Evolutionary conservation across 2,329 filamentous ascomycete species (phyloP).

Genomic region (Sporothrix brunneoviolacea): DNA sequence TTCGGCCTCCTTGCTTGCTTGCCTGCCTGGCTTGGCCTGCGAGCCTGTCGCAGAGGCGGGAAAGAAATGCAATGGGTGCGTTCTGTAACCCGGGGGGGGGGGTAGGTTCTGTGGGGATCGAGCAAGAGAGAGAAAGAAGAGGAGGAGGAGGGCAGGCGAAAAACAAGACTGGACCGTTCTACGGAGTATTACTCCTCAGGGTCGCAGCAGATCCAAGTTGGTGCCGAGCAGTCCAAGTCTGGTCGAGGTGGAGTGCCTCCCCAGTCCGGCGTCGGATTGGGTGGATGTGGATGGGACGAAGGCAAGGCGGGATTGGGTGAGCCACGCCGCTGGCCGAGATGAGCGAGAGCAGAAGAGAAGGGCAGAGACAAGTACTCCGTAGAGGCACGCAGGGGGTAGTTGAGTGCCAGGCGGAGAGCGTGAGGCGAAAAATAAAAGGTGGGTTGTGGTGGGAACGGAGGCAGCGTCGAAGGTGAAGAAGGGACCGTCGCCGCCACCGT

Average conservation of each 20-base stretch:
- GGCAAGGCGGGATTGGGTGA: constrained; percentile 5
- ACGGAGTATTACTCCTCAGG: constrained; percentile 1
- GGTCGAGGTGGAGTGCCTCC: constrained; percentile 16
- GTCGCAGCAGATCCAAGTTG: constrained; percentile 18
- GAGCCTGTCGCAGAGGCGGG: constrained; percentile 1
- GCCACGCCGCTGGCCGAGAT: constrained; percentile 5
- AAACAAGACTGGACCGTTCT: constrained; percentile 6
- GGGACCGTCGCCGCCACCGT: background rate
- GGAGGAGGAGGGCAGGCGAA: background rate
- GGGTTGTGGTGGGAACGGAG: background rate
- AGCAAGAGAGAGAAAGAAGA: background rate
- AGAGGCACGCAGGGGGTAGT: too few relatives aligned
- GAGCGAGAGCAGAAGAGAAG: constrained; percentile 2
- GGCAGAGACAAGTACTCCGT: background rate
- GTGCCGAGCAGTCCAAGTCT: constrained; percentile 12
- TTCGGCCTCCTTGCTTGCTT: background rate
- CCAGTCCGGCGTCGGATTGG: constrained; percentile 11
- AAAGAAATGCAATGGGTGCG: constrained; percentile 5
- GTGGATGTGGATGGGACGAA: constrained; percentile 10
- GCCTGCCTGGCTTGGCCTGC: background rate
- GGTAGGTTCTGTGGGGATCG: constrained; percentile 7
- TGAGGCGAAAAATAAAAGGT: background rate
- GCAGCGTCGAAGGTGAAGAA: background rate
- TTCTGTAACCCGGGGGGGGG: constrained; percentile 11
- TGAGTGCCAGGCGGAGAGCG: background rate